phyloP scores from a whole-genome alignment of 257 asterid genomes.

The Haberlea rhodopensis region DNA sequence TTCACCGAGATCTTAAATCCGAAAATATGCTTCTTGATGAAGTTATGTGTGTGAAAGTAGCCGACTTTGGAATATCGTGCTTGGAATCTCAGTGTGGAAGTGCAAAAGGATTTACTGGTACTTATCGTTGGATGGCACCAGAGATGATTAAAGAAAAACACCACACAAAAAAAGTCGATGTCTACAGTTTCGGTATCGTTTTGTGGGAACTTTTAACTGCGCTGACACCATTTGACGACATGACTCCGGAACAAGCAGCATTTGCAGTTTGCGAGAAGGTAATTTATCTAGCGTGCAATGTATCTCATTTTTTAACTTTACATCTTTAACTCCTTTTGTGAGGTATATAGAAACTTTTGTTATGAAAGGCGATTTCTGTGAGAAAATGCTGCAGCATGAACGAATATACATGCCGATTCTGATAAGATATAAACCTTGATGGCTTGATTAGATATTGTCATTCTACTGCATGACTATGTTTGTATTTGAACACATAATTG shows the following conservation, averaged over 20 bases:
- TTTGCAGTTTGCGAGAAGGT: constrained; percentile 99
- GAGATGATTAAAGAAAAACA: constrained; percentile 91
- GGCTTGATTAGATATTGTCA: no score
- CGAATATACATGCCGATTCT: background rate
- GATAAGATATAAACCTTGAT: background rate
- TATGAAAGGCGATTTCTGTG: background rate
- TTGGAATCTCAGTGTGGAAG: constrained; percentile 93
- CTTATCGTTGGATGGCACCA: constrained; percentile 99
- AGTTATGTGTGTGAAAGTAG: constrained; percentile 89
- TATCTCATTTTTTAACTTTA: background rate
- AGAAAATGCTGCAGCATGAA: background rate
- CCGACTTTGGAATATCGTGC: constrained; percentile 94
- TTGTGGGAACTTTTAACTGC: constrained; percentile 96
- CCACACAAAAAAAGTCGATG: constrained; percentile 93
- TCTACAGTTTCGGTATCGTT: constrained; percentile 85
- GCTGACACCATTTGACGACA: constrained; percentile 79
- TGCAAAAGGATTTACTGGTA: constrained; percentile 91
- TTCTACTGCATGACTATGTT: no score
- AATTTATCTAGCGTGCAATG: constrained; percentile 9
- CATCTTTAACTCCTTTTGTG: background rate
- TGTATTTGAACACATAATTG: no score
- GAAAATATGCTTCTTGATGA: constrained; percentile 84
- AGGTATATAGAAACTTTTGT: background rate
- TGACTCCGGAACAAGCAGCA: constrained; percentile 98
- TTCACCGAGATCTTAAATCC: constrained; percentile 91